A percentile compares a stretch with the other conserved stretches of the same genome.
These are phyloP conservation scores for Saksenaea oblongispora DNA, from an alignment of 371 early-diverging fungal genomes.

Conservation along the genomic window DNA sequence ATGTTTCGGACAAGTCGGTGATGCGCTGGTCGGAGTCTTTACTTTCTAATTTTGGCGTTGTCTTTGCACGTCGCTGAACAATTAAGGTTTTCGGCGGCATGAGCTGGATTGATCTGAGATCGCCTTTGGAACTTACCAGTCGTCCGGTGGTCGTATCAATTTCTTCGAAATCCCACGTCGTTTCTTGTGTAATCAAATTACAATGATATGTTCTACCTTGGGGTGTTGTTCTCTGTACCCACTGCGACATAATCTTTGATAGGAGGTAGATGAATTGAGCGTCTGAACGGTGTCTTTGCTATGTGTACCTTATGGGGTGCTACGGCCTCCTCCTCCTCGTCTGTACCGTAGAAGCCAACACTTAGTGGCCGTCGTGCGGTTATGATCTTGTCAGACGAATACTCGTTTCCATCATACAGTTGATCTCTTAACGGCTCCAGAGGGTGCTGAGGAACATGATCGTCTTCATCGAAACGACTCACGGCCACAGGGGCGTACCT, in stretches of 20 bases:
- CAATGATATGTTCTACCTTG: conserved; percentile 75
- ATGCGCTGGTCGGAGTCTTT: background rate
- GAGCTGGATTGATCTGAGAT: conserved; percentile 3
- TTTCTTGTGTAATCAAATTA: conserved; percentile 79
- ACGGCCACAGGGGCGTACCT: background rate
- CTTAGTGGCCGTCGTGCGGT: background rate
- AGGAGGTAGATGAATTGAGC: background rate
- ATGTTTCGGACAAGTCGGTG: background rate
- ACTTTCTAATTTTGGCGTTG: background rate
- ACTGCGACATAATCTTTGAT: conserved; percentile 39
- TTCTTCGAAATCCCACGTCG: conserved; percentile 59
- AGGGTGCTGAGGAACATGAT: background rate
- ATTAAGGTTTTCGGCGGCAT: conserved; percentile 3
- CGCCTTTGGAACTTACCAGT: conserved; percentile 7
- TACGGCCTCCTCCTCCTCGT: background rate
- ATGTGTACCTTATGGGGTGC: background rate
- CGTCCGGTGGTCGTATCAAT: conserved; percentile 17
- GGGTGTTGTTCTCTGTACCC: conserved; percentile 59
- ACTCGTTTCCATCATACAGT: background rate
- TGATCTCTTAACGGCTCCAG: background rate
- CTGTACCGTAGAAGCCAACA: background rate
- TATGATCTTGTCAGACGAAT: background rate
- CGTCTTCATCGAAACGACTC: background rate
- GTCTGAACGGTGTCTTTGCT: background rate
- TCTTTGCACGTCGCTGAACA: conserved; percentile 4